phyloP scores from a whole-genome alignment of 352 stramenopile genomes.

The Globisporangium camurandrum region DNA sequence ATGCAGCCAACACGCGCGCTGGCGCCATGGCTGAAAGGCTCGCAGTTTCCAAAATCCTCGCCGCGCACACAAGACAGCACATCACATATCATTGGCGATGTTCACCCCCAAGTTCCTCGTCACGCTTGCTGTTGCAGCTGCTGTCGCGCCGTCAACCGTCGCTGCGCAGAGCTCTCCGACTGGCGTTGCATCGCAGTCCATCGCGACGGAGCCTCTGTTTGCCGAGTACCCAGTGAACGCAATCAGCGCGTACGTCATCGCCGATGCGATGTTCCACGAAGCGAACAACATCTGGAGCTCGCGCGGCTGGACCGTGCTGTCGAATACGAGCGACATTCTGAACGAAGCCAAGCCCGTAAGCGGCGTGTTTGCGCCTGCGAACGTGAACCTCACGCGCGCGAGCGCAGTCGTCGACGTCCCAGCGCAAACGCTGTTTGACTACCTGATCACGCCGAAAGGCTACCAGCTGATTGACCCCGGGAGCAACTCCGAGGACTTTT shows the following conservation, averaged over 20 bases:
- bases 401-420: slow-evolving; percentile 14
- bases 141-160: slow-evolving; percentile 5
- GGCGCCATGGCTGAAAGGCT: too few species aligned
- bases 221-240: slow-evolving; percentile 17
- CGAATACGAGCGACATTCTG: slow-evolving; percentile 18
- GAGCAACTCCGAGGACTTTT: slow-evolving; percentile 24
- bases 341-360: slow-evolving; percentile 26
- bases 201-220: slow-evolving; percentile 13
- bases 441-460: slow-evolving; percentile 25
- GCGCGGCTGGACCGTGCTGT: slow-evolving; percentile 18
- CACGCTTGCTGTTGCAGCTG: slow-evolving; percentile 8
- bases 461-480: slow-evolving; percentile 26
- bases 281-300: slow-evolving; percentile 22
- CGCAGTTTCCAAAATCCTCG: too few species aligned
- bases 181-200: neutral
- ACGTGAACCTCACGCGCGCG: slow-evolving; percentile 20
- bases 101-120: slow-evolving; percentile 16
- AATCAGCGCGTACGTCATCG: slow-evolving; percentile 14
- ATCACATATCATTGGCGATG: too few species aligned
- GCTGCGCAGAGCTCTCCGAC: too few species aligned
- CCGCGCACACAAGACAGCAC: too few species aligned
- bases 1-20: too few species aligned
- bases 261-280: slow-evolving; percentile 18
- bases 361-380: slow-evolving; percentile 17
- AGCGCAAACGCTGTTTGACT: slow-evolving; percentile 26